Percentiles rank a stretch among this genome's conserved stretches.
phyloP scores from a whole-genome alignment of 1,284 basidiomycete genomes.

The Melampsora abietis-canadensis region DNA sequence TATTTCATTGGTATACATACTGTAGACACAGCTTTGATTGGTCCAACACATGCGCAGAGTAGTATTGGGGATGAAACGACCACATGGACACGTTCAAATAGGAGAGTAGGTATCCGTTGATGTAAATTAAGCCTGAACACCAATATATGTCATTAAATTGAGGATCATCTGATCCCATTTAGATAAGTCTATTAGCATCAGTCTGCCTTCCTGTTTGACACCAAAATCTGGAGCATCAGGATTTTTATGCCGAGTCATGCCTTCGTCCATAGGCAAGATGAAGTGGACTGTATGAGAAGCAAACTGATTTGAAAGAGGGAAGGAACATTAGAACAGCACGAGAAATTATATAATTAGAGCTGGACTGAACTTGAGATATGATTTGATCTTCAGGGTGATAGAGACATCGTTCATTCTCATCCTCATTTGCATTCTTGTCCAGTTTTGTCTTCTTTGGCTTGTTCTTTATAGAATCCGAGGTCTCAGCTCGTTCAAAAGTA shows the following conservation, averaged over 20 bases:
- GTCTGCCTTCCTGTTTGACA: slow-evolving; percentile 24
- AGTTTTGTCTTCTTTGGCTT: slow-evolving; percentile 25
- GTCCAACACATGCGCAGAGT: too few species aligned
- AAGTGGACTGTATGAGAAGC: slow-evolving; percentile 41
- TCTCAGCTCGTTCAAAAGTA: slow-evolving; percentile 4
- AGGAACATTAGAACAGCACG: not conserved
- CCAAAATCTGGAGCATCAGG: slow-evolving; percentile 26
- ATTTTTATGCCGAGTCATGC: not conserved
- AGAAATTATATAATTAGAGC: not conserved
- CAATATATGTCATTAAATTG: slow-evolving; percentile 23
- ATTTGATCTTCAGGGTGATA: slow-evolving; percentile 43
- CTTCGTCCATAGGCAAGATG: slow-evolving; percentile 14
- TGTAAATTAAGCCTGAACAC: not conserved
- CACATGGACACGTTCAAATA: too few species aligned
- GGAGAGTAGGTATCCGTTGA: too few species aligned
- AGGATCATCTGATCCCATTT: slow-evolving; percentile 42
- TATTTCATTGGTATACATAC: too few species aligned
- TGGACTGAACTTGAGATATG: slow-evolving; percentile 40
- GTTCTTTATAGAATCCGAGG: not conserved
- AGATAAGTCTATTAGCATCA: slow-evolving; percentile 41
- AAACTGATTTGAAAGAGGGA: slow-evolving; percentile 15
- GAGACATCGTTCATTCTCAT: slow-evolving; percentile 17
- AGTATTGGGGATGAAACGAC: too few species aligned
- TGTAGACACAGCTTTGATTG: too few species aligned
- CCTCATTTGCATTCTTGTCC: not conserved